Base-by-base conservation (phyloP, 202 grass and related monocot genomes). In the Carex arenaria region DNA sequence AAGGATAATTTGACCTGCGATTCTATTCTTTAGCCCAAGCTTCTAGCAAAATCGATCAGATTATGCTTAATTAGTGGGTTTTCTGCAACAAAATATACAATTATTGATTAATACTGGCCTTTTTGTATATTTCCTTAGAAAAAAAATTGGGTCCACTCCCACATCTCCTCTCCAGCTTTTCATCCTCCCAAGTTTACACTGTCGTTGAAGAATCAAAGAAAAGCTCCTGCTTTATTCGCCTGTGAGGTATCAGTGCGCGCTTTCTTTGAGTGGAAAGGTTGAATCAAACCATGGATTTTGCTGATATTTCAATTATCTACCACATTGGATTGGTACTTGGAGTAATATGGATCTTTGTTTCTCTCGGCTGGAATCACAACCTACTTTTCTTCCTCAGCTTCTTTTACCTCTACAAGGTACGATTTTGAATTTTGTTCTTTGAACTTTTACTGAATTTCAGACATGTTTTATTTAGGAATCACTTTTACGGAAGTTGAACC, bases 401-500 rank as follows among this genome's bases (percentile, higher is more conserved):
- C 77, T 79, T 92, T 76, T 94, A 94, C 88, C 92, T 94, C 38
- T 94, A 84, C 92, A 90, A 91, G 92, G 92, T 89, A 87, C 26
- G n/a, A 23, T 15, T 57, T 72, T 82, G 6, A 57, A 47, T 45
- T 56, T 36, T 28, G 40, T 26, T 31, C 36, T n/a, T 72, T 82
- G 10, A 65, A 47, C 19, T 59, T 7, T 19, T 49, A 45, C 17
- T 40, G 17, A 74, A 72, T 5, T 81, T 55, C n/a, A 53, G 15
- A 31, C 53, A 38, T 34, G 9, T 71, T 78, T 34, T 11, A 63
- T 83, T 67, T 79, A 38, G 22, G 53, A 81, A 67, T 72, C 56
- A 34, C 31, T 64, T 14, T 43, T 64, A 4, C 6, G 10, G 51
- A 67, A 7, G 43, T 18, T 30, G 15, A 71, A 61, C 20, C 22